These are phyloP conservation scores for Gossypium turneri DNA, from an alignment of 345 rosid species.

Conservation along the genomic window DNA sequence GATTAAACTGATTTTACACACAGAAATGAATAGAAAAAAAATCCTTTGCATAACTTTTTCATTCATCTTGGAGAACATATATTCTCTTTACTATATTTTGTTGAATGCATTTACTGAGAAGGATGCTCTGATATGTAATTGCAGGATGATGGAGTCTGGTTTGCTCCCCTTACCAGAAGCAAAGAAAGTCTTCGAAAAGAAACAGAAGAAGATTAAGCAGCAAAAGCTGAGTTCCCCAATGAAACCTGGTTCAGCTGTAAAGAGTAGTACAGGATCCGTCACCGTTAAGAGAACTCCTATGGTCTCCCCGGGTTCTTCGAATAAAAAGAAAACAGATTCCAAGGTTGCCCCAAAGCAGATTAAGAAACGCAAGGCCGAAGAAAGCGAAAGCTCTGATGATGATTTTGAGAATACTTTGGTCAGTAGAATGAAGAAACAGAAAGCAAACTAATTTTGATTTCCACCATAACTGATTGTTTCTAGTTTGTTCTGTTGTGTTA, in stretches of 20 bases:
- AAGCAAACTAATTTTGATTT: conserved; percentile 31
- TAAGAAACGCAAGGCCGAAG: conserved; percentile 53
- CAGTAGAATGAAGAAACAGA: conserved; percentile 40
- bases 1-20: background rate
- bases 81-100: background rate
- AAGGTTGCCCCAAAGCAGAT: conserved; percentile 37
- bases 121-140: conserved; percentile 3
- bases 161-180: conserved; percentile 71
- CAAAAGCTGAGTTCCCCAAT: conserved; percentile 51
- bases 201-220: conserved; percentile 44
- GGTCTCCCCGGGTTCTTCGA: conserved; percentile 30
- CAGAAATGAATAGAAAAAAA: too few relatives aligned
- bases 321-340: conserved; percentile 34
- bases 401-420: conserved; percentile 51
- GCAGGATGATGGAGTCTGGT: conserved; percentile 98
- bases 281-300: conserved; percentile 29
- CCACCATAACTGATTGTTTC: background rate
- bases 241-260: conserved; percentile 40
- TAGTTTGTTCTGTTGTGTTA: background rate
- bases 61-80: conserved; percentile 1
- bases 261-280: conserved; percentile 32
- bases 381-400: conserved; percentile 39
- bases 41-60: background rate
- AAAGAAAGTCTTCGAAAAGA: conserved; percentile 60
- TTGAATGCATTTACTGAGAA: conserved; percentile 7